A percentile compares a stretch with the other conserved stretches of the same genome.
These are phyloP conservation scores for Agaricus sinodeliciosus DNA, from an alignment of 768 basidiomycete genomes.

Conservation along the genomic window DNA sequence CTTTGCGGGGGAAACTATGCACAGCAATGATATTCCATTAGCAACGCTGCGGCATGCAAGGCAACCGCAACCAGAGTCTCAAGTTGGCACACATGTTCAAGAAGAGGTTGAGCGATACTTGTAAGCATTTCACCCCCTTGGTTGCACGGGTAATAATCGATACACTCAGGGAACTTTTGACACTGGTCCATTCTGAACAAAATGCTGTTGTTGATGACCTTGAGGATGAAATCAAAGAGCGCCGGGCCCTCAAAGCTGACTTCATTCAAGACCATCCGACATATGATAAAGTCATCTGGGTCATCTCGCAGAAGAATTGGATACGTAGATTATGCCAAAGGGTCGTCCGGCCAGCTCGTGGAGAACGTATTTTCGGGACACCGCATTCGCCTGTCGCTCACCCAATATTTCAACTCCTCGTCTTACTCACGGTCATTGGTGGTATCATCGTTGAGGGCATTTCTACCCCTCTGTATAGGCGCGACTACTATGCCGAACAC, in stretches of 20 bases:
- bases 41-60: slow-evolving; percentile 42
- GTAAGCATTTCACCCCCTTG: slow-evolving; percentile 35
- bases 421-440: slow-evolving; percentile 72
- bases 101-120: slow-evolving; percentile 69
- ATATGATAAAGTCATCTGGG: slow-evolving; percentile 87
- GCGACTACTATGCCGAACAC: slow-evolving; percentile 53
- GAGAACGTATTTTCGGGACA: slow-evolving; percentile 83
- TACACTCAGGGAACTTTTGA: slow-evolving; percentile 54
- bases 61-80: slow-evolving; percentile 21
- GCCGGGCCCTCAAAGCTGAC: slow-evolving; percentile 70
- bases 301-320: slow-evolving; percentile 74
- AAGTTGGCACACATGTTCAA: slow-evolving; percentile 27
- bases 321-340: slow-evolving; percentile 75
- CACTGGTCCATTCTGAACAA: slow-evolving; percentile 51
- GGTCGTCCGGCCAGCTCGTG: slow-evolving; percentile 74
- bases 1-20: slow-evolving; percentile 49
- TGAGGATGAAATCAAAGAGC: slow-evolving; percentile 61
- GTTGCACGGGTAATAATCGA: neutral
- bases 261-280: slow-evolving; percentile 86
- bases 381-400: slow-evolving; percentile 59
- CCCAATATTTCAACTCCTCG: slow-evolving; percentile 64
- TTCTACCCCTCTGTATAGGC: slow-evolving; percentile 81
- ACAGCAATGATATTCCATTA: slow-evolving; percentile 50
- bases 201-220: slow-evolving; percentile 41
- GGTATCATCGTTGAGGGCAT: slow-evolving; percentile 78